Evolutionary conservation across 169 alveolate species (phyloP).

Genomic region (Besnoitia besnoiti): DNA sequence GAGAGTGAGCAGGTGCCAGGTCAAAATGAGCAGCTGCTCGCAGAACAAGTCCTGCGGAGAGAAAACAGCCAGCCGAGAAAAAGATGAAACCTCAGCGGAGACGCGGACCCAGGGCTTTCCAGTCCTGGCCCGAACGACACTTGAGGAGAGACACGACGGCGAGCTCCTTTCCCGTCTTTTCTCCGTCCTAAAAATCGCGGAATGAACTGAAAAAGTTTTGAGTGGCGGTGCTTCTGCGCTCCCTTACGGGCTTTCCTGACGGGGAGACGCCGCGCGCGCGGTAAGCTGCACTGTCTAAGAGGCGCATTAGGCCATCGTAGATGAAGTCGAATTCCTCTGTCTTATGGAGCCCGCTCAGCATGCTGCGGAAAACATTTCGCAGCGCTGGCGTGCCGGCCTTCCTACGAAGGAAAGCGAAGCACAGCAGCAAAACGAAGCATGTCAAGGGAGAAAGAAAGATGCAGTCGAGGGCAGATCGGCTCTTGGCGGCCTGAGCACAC

Average conservation of each 20-base stretch:
- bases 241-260: conserved; percentile 1
- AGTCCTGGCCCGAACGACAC: no score
- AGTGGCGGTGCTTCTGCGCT: no score
- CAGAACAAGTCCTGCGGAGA: neutral
- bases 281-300: neutral
- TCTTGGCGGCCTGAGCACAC: no score
- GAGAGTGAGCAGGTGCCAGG: conserved; percentile 31
- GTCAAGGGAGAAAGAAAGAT: no score
- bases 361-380: conserved; percentile 29
- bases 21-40: conserved; percentile 11
- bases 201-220: no score
- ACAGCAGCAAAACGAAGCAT: neutral
- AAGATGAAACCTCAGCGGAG: neutral
- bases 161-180: no score
- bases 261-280: neutral
- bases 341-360: neutral
- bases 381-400: neutral
- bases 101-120: neutral
- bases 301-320: neutral
- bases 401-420: neutral
- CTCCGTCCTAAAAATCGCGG: no score
- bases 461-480: no score
- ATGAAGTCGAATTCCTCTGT: neutral
- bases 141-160: no score
- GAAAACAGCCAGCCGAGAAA: neutral